phyloP scores from a whole-genome alignment of 371 early-diverging fungal species.

The Lichtheimia ornata region DNA sequence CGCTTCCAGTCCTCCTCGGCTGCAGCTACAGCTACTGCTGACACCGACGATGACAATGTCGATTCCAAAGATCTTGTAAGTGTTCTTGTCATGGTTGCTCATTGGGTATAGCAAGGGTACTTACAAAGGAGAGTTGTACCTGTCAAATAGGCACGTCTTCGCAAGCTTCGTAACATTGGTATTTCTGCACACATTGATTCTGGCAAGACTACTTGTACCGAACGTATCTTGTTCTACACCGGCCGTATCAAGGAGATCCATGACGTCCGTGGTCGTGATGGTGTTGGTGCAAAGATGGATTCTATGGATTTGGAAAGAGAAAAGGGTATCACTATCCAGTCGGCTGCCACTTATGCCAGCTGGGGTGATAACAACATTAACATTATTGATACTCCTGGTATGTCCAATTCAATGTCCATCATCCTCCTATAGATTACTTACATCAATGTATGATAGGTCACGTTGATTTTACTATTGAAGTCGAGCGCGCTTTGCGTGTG shows the following conservation, averaged over 20 bases:
- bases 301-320: conserved; percentile 98
- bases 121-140: neutral
- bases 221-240: conserved; percentile 95
- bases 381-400: conserved; percentile 91
- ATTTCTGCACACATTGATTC: conserved; percentile 99
- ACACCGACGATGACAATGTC: conserved; percentile 21
- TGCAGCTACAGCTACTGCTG: conserved; percentile 9
- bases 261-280: conserved; percentile 96
- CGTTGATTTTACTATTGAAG: conserved; percentile 93
- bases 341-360: conserved; percentile 83
- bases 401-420: conserved; percentile 1
- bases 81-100: neutral
- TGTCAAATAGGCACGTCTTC: conserved; percentile 50
- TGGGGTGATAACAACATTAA: conserved; percentile 86
- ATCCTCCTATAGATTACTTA: neutral
- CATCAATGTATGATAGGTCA: conserved; percentile 57
- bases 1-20: conserved; percentile 41
- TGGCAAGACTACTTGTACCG: conserved; percentile 97
- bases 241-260: conserved; percentile 96
- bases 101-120: neutral
- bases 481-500: conserved; percentile 89
- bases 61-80: conserved; percentile 44
- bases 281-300: conserved; percentile 98
- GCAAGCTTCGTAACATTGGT: conserved; percentile 90
- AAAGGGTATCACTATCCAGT: conserved; percentile 93